These are phyloP conservation scores for Fomitiporia mediterranea DNA, from an alignment of 1,284 basidiomycete species.

Conservation along the genomic window DNA sequence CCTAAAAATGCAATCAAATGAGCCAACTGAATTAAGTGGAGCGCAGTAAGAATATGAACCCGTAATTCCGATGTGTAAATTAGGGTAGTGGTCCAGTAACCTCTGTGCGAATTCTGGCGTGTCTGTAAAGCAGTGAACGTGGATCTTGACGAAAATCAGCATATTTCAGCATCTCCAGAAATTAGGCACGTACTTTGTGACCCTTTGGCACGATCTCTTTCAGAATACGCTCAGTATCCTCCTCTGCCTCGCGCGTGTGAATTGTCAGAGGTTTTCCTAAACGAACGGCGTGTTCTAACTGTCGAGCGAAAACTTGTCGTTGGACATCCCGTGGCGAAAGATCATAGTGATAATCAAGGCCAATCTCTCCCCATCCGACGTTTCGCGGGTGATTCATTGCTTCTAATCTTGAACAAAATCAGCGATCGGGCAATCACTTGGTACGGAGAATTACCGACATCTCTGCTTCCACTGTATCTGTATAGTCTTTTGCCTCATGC, in stretches of 20 bases:
- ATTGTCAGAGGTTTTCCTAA: slow-evolving; percentile 72
- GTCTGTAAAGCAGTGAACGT: slow-evolving; percentile 81
- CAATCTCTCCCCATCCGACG: slow-evolving; percentile 83
- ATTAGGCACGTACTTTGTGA: slow-evolving; percentile 44
- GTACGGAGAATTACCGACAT: slow-evolving; percentile 44
- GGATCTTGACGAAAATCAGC: slow-evolving; percentile 44
- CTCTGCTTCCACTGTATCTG: slow-evolving; percentile 59
- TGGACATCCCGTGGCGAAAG: slow-evolving; percentile 66
- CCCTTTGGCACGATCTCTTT: slow-evolving; percentile 66
- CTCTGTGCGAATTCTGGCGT: slow-evolving; percentile 63
- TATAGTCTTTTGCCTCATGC: slow-evolving; percentile 68
- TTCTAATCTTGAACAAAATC: slow-evolving; percentile 45
- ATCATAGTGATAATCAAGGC: slow-evolving; percentile 80
- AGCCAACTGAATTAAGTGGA: background rate
- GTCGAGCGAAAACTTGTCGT: slow-evolving; percentile 57
- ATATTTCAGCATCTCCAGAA: background rate
- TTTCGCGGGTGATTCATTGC: slow-evolving; percentile 76
- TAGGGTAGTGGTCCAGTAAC: slow-evolving; percentile 71
- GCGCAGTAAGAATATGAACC: slow-evolving; percentile 33
- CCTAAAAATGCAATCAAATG: slow-evolving; percentile 35
- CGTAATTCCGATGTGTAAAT: slow-evolving; percentile 77
- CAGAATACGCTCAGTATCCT: slow-evolving; percentile 71
- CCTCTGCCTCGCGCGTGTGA: slow-evolving; percentile 77
- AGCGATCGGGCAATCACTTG: background rate
- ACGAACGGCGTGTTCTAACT: slow-evolving; percentile 60